These are phyloP conservation scores for Fraxinus pennsylvanica DNA, from an alignment of 257 asterid species.

Conservation along the genomic window DNA sequence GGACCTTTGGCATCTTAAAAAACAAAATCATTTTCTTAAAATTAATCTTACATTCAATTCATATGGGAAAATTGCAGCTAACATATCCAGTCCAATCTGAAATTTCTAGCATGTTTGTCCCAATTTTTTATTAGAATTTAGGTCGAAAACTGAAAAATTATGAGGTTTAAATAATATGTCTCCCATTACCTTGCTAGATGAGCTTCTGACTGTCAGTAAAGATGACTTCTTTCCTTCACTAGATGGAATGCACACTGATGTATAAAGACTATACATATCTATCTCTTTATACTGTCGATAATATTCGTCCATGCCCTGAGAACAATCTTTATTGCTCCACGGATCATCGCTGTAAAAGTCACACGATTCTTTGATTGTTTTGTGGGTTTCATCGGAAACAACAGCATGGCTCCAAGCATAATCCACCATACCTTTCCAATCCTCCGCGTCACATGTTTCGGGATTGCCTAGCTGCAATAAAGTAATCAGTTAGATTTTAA, in stretches of 20 bases:
- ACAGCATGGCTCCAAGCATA: slow-evolving; percentile 98
- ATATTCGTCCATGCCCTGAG: slow-evolving; percentile 57
- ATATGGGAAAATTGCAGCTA: no score
- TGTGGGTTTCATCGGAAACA: slow-evolving; percentile 87
- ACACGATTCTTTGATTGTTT: slow-evolving; percentile 53
- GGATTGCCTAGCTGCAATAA: slow-evolving; percentile 79
- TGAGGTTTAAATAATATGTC: no score
- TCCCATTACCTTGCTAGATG: no score
- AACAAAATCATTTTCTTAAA: no score
- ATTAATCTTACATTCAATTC: no score
- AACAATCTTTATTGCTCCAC: slow-evolving; percentile 56
- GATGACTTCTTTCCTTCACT: no score
- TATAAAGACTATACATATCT: slow-evolving; percentile 84
- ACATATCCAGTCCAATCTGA: no score
- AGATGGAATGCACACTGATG: slow-evolving; percentile 61
- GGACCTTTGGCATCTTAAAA: slow-evolving; percentile 60
- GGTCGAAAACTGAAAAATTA: no score
- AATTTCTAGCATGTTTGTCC: no score
- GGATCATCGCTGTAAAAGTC: slow-evolving; percentile 63
- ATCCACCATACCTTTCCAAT: slow-evolving; percentile 88
- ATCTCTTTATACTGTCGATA: slow-evolving; percentile 69
- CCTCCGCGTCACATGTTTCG: slow-evolving; percentile 79
- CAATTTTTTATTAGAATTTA: no score
- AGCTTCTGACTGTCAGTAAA: no score
- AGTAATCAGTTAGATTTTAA: not conserved